phyloP scores from a whole-genome alignment of 257 asterid genomes.

The Solanum medicagineum region DNA sequence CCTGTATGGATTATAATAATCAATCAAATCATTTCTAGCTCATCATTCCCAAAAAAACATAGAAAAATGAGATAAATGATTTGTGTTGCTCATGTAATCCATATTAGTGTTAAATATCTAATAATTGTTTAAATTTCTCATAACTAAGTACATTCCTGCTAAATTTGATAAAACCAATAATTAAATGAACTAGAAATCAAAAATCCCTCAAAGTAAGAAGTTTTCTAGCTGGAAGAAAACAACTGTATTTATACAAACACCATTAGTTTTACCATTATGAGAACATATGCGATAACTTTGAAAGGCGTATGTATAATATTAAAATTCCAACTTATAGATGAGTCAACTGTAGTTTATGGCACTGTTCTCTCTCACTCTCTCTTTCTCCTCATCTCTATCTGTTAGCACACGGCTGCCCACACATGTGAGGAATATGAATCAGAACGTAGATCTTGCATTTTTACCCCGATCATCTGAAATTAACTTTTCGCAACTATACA shows the following conservation, averaged over 20 bases:
- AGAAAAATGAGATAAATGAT: not conserved
- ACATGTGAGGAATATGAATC: not conserved
- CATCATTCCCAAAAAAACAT: not conserved
- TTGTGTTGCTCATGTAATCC: not conserved
- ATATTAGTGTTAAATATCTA: not conserved
- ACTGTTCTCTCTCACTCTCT: not conserved
- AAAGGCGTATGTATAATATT: not conserved
- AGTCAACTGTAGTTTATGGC: not conserved
- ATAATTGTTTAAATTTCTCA: not conserved
- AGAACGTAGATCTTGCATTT: not conserved
- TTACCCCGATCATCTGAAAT: not conserved
- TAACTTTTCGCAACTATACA: not conserved
- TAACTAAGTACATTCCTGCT: not conserved
- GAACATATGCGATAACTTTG: not conserved
- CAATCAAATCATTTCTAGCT: not conserved
- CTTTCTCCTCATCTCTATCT: not conserved
- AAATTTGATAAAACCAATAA: not conserved
- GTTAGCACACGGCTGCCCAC: not conserved
- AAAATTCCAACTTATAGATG: not conserved
- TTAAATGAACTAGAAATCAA: not conserved
- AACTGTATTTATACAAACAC: not conserved
- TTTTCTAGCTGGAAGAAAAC: not conserved
- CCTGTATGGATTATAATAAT: slow-evolving; percentile 30
- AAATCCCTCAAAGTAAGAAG: not conserved
- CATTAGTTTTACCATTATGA: not conserved